Evolutionary conservation across 495 filamentous ascomycete species (phyloP), one percentile per base, ranked within the genome.

Genomic region (Penicillium bovifimosum): DNA sequence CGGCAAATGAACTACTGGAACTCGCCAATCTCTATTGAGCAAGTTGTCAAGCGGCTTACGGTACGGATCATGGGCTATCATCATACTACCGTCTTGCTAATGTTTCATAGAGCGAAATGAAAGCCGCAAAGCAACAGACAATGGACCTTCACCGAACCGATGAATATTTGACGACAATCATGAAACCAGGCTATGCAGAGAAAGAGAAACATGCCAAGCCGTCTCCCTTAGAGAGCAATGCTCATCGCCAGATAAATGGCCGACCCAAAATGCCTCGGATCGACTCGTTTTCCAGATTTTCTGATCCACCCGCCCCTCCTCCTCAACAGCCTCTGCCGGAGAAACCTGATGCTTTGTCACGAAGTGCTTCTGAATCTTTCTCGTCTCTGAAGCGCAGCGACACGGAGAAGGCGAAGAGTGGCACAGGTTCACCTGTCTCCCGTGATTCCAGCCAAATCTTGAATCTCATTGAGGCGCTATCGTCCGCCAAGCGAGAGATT

Each of bases 301-400:
- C 88, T 3, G 90, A 95, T 50, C 91, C 91, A 16, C 91, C 90
- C 8, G 88, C 90, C 14, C 93, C 92, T 26, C 91, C 93, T 13
- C 92, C 92, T 10, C 87, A 92, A 60, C 91, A 95, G 60, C 89
- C 91, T 13, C 72, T 96, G 0, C 91, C 91, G 6, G 90, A 95
- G 59, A 95, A 95, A 63, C 91, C 91, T 1, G 88, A 93, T 69
- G 79, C 80, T 35, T 73, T 77, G 42, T 70, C 78, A 39, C 65
- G 76, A 29, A 73, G 60, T 50, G 64, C 54, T 6, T 52, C 59
- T 6, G 82, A 76, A 28, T 65, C 71, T 9, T 66, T 73, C 55
- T 71, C 80, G 47, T 46, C 85, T 7, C 65, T 95, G 29, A 88
- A 88, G 58, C 77, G 90, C 41, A 76, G 76, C 28, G 85, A 89